Base-by-base conservation (phyloP, 306 rosid genomes). In the Ceratonia siliqua region DNA sequence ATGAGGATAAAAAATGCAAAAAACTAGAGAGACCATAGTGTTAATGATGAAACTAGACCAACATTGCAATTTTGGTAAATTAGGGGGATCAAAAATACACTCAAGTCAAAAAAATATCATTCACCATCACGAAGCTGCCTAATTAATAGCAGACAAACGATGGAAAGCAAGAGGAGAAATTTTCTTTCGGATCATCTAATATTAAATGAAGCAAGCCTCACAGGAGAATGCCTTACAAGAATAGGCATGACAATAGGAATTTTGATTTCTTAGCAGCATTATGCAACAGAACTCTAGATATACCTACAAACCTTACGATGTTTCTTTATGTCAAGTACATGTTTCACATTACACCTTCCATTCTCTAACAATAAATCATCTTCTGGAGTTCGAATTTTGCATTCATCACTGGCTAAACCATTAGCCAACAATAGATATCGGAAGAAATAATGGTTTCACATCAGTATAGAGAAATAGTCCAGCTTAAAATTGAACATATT, bases 91-190 rank as follows among this genome's bases (percentile, higher is more conserved):
- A n/a, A n/a, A n/a, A n/a, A n/a, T n/a, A n/a, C n/a, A n/a, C n/a
- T n/a, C n/a, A n/a, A n/a, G n/a, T n/a, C n/a, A n/a, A 57, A 28
- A 28, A 28, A 28, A 28, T 28, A 28, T 2, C 64, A 22, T 28
- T 35, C 75, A 27, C 25, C 35, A 5, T 57, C 72, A 18, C 59
- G 57, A 48, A 80, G 55, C 21, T 48, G 42, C 62, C 36, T 49
- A n/a, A 62, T 33, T 43, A 32, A 41, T 25, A 30, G 72, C 42
- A 74, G 78, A 55, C 35, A 46, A 21, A 35, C 39, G 39, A 50
- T 32, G 52, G 39, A 59, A 77, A 43, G 62, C 36, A 54, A 54
- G 53, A 18, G 9, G 32, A 45, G 41, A 63, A 53, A 32, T 20
- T 43, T 17, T 61, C 2, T 38, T 17, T 48, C 12, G 21, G 46